Evolutionary conservation across 1,139 yeast species (phyloP).

Genomic region (Pichia kudriavzevii): DNA sequence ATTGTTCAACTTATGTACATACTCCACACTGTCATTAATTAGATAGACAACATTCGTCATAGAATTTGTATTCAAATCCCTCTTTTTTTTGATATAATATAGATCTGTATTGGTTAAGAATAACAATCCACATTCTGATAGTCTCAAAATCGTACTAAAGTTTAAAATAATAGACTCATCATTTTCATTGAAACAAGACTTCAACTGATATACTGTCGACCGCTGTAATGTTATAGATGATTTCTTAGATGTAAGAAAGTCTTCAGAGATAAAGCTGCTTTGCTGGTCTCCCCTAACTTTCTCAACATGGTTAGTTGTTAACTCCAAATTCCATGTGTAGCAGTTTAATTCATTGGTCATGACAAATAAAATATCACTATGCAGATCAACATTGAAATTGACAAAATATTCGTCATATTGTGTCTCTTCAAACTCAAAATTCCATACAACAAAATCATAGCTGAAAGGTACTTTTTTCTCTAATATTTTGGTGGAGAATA

Average conservation of each 20-base stretch:
- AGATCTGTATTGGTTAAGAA: slow-evolving; percentile 29
- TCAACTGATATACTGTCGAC: slow-evolving; percentile 23
- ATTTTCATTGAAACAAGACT: slow-evolving; percentile 19
- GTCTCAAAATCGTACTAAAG: slow-evolving; percentile 20
- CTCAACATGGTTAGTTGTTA: slow-evolving; percentile 2
- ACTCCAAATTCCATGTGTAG: slow-evolving; percentile 27
- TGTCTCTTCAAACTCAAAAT: slow-evolving; percentile 26
- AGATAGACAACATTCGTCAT: slow-evolving; percentile 17
- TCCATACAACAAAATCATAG: slow-evolving; percentile 26
- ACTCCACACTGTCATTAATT: slow-evolving; percentile 23
- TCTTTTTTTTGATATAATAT: slow-evolving; percentile 26
- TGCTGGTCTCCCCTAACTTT: slow-evolving; percentile 6
- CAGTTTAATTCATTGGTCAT: slow-evolving; percentile 27
- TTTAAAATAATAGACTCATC: slow-evolving; percentile 20
- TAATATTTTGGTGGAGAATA: slow-evolving; percentile 21
- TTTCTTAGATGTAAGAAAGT: slow-evolving; percentile 3
- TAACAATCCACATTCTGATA: slow-evolving; percentile 26
- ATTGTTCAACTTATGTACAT: slow-evolving; percentile 22
- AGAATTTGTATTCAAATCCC: slow-evolving; percentile 7
- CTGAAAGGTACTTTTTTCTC: slow-evolving; percentile 19
- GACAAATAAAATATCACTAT: slow-evolving; percentile 25
- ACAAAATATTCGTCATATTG: slow-evolving; percentile 24
- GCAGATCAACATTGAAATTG: slow-evolving; percentile 23
- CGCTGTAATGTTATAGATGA: slow-evolving; percentile 19
- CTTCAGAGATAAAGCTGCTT: slow-evolving; percentile 4